Base-by-base conservation (phyloP, 257 asterid species). In the Solanum lignicaule region DNA sequence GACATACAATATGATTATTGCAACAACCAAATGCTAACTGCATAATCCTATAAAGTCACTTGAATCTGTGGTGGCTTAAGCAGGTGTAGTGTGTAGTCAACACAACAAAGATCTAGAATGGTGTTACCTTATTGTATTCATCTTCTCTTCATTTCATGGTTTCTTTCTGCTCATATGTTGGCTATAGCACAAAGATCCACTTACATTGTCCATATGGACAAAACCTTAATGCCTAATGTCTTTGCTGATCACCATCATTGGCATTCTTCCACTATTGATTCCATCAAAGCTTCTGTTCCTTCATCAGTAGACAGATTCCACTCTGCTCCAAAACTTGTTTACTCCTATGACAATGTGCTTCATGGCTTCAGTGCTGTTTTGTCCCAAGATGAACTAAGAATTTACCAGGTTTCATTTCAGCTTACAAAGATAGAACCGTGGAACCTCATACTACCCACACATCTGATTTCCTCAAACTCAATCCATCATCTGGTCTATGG, bases 151-250 rank as follows among this genome's bases (percentile, higher is more conserved):
- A 11, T 43, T 79, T 43, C 84, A 43, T 79, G 65, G 84, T 79
- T 79, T 43, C 65, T 79, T 79, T 79, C 39, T 41, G 84, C 66
- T 43, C 38, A 15, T 43, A 1, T 79, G 25, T 79, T 65, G 2
- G 29, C 20, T 2, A 66, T 81, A 31, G 83, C 71, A 23, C 78
- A 87, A 20, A 87, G 86, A 41, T 75, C 90, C 29, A 76, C 35
- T 36, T 87, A 89, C 84, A 87, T 89, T 35, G 41, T 89, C 52
- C 90, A 89, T 39, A 38, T 89, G 72, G 91, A 89, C 55, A 76
- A 38, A 32, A 27, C 87, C 33, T 58, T 81, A 36, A 89, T 87
- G 89, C 91, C 91, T 4, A 89, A 29, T 43, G 41, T 72, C 6
- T 87, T 84, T 71, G 8, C 85, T 5, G 83, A 41, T 33, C 88